Evolutionary conservation across 768 basidiomycete species (phyloP), one percentile per base, ranked within the genome.

Genomic region (Leccinum variicolor): DNA sequence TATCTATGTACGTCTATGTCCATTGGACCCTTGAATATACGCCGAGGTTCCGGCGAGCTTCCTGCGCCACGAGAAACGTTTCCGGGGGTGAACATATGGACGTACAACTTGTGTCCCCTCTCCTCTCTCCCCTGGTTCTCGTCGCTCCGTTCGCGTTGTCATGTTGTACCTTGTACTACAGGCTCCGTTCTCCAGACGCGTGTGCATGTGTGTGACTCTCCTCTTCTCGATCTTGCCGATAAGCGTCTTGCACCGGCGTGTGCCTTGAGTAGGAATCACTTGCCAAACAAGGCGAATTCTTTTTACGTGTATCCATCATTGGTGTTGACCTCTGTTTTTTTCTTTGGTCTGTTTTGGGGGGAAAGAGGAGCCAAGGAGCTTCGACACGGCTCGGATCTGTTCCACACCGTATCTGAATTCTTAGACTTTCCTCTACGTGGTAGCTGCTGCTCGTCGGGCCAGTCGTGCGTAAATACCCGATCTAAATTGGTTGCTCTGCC

Each of bases 291-390:
- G 41, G 41, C 41, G 19, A 43, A 13, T 43, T 43, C 41, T 19
- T 55, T 53, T 55, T 55, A 55, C 54, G 54, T 55, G 50, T 55
- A 55, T 36, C 50, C 50, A 17, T 55, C 47, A 23, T 17, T 13
- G 49, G 49, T 55, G n/a, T 36, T 39, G 50, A 13, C 19, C 9
- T 34, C 17, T 36, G 34, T 52, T 52, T 47, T 47, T 15, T 25
- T 41, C 39, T 19, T 41, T 11, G 39, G 39, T 19, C 39, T n/a
- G n/a, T 41, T 43, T 21, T 43, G 11, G 34, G 15, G 41, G 41
- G 2, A 19, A 41, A 19, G 19, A 5, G 13, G 21, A 15, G 3
- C 23, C 45, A 23, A 19, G 13, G 45, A 26, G 11, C 19, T 26
- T 52, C n/a, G n/a, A 34, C 31, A 39, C 34, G 54, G 51, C 26